phyloP scores from a whole-genome alignment of 2,329 filamentous ascomycete genomes.

The Annulohypoxylon truncatum region DNA sequence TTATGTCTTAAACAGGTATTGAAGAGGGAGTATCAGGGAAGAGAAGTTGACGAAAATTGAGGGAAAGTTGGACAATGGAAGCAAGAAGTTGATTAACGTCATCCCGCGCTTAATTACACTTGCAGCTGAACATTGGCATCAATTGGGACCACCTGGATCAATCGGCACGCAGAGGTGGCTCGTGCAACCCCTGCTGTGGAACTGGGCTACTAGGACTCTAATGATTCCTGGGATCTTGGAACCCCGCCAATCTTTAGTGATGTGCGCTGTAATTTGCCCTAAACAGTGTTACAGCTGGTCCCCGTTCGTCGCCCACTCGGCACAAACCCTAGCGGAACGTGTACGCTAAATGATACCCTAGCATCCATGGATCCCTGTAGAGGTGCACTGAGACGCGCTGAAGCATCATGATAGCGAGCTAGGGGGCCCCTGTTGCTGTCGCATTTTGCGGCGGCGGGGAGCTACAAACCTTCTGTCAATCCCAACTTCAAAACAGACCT shows the following conservation, averaged over 20 bases:
- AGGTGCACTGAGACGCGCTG: not conserved
- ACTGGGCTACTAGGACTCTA: not conserved
- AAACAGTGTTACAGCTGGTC: conserved; percentile 3
- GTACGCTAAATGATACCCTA: conserved; percentile 26
- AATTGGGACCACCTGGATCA: conserved; percentile 36
- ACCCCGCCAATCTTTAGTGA: conserved; percentile 19
- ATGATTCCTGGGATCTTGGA: conserved; percentile 19
- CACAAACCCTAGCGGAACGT: conserved; percentile 20
- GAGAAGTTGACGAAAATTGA: not conserved
- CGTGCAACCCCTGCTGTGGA: conserved; percentile 24
- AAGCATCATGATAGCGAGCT: not conserved
- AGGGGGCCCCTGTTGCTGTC: conserved; percentile 23
- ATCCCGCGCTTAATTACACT: conserved; percentile 27
- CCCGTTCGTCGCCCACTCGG: conserved; percentile 6
- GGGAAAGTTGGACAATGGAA: conserved; percentile 31
- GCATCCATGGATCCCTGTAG: conserved; percentile 15
- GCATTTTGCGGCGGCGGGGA: conserved; percentile 34
- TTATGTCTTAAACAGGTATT: not conserved
- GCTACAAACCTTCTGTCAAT: conserved; percentile 5
- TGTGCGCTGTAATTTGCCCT: conserved; percentile 30
- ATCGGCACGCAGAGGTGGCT: conserved; percentile 30
- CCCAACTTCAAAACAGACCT: conserved; percentile 24
- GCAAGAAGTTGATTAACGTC: conserved; percentile 40
- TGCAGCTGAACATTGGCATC: not conserved
- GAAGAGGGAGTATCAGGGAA: conserved; percentile 21